phyloP scores from a whole-genome alignment of 768 basidiomycete species.

The Agaricus sinodeliciosus region DNA sequence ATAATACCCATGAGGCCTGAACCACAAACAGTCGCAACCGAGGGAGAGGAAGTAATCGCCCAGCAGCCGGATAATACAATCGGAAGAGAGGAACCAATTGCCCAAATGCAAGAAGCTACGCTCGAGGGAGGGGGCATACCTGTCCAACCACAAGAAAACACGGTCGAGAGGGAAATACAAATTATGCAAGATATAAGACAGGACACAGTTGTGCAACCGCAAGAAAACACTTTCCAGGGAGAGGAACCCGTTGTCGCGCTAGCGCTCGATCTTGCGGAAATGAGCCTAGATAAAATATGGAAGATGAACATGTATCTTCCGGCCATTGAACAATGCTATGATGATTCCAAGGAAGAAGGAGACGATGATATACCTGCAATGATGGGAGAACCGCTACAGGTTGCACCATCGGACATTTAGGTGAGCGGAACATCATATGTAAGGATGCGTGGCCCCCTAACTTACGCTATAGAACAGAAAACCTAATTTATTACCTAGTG shows the following conservation, averaged over 20 bases:
- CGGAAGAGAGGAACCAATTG: constrained; percentile 25
- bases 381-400: constrained; percentile 15
- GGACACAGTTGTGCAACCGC: constrained; percentile 17
- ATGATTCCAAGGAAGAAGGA: constrained; percentile 46
- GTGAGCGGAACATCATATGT: neutral
- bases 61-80: too few relatives aligned
- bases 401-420: neutral
- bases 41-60: neutral
- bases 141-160: constrained; percentile 10
- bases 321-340: constrained; percentile 59
- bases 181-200: too few relatives aligned
- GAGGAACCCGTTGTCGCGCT: constrained; percentile 49
- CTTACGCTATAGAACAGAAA: neutral
- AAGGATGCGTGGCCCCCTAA: neutral
- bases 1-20: constrained; percentile 51
- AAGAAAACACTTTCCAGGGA: constrained; percentile 11
- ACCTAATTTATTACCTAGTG: neutral
- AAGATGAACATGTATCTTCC: constrained; percentile 73
- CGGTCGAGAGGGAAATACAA: neutral
- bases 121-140: constrained; percentile 16
- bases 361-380: constrained; percentile 27
- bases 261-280: constrained; percentile 74
- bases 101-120: constrained; percentile 23
- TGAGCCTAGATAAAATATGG: constrained; percentile 79
- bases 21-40: constrained; percentile 11